Base-by-base conservation (phyloP, 768 basidiomycete genomes). In the Boletus vermiculosoides region DNA sequence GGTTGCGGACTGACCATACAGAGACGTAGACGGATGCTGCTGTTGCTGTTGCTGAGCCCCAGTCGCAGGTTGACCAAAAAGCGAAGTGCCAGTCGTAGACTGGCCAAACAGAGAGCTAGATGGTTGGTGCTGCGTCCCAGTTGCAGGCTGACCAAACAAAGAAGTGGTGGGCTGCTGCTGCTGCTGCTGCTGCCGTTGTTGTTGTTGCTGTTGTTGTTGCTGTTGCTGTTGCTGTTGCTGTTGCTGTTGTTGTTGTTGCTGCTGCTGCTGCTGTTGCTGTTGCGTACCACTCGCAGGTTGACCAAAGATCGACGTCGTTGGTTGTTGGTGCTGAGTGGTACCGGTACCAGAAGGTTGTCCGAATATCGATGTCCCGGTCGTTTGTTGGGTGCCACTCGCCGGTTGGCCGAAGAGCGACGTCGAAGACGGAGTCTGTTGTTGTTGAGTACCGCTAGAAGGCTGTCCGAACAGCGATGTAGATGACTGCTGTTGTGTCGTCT, bases 381-480 rank as follows among this genome's bases (percentile, higher is more conserved):
- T 30, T 15, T 30, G 51, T 33, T 62, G 60, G 12, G 61, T 48
- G 25, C 48, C 53, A 34, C 49, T 11, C 12, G 60, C 39, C 11
- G 49, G 53, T 39, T 57, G 63, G 10, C 64, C 62, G 37, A 78
- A 76, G 3, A 74, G 23, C 4, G 71, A 52, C 10, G 63, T 63
- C 25, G 74, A 57, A 6, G 59, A 16, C 18, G 50, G 3, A 8
- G 57, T 5, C 30, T 63, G 65, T 25, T 57, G 63, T n/a, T 62
- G 70, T 30, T 63, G 69, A 2, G 63, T 55, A 15, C 48, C 47
- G 7, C 59, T 56, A 46, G 57, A 39, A 10, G 68, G 34, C 52
- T 74, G 73, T 9, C 78, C 75, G 55, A 81, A 78, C 18, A 77
- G 51, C 10, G 74, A 65, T 1, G 64, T 57, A 8, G 66, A 31